Evolutionary conservation across 2,329 filamentous ascomycete genomes (phyloP).

Genomic region (Fusarium musae): DNA sequence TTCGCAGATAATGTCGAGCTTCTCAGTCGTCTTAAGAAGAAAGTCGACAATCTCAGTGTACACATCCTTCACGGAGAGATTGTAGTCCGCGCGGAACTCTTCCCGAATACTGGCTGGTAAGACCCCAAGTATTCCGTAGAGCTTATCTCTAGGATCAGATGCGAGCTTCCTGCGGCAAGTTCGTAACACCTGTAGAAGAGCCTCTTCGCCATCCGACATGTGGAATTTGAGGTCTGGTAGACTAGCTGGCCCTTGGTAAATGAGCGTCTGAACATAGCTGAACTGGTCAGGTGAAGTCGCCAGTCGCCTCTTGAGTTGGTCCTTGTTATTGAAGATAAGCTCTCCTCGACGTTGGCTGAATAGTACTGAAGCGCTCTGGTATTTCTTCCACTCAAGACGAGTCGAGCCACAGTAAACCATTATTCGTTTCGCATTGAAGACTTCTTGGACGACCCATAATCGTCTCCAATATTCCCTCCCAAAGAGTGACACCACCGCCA

Average conservation of each 20-base stretch:
- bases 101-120: constrained; percentile 1
- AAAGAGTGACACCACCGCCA: constrained; percentile 22
- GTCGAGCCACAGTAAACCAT: constrained; percentile 16
- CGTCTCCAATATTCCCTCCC: constrained; percentile 24
- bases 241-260: constrained; percentile 12
- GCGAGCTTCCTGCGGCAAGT: constrained; percentile 17
- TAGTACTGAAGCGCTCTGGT: background rate
- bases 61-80: constrained; percentile 21
- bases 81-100: constrained; percentile 6
- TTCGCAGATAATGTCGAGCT: constrained; percentile 18
- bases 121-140: constrained; percentile 20
- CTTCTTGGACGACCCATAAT: constrained; percentile 23
- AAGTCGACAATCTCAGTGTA: constrained; percentile 28
- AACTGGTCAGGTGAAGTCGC: constrained; percentile 12
- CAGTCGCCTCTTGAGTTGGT: background rate
- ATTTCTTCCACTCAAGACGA: constrained; percentile 3
- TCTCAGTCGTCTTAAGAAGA: constrained; percentile 20
- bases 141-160: constrained; percentile 18
- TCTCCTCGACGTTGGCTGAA: constrained; percentile 5
- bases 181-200: constrained; percentile 11
- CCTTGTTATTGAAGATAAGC: constrained; percentile 1
- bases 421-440: constrained; percentile 16
- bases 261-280: constrained; percentile 6
- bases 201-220: background rate
- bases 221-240: background rate